Evolutionary conservation across 2,329 filamentous ascomycete genomes (phyloP), one percentile per base, ranked within the genome.

Genomic region (Alternaria triticina): DNA sequence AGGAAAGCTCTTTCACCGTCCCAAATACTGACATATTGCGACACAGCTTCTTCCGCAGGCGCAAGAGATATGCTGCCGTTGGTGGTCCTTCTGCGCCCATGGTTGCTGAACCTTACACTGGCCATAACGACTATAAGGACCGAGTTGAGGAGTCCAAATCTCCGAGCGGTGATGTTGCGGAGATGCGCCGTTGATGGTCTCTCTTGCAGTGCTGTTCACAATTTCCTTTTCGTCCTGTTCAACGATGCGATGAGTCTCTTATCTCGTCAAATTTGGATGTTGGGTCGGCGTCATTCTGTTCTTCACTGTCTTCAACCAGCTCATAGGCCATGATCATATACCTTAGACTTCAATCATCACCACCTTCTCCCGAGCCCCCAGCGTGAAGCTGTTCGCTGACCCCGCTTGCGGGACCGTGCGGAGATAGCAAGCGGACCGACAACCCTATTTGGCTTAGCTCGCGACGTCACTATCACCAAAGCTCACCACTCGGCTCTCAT

Each of bases 381-480:
- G 13, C 17, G 27, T 46, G 11, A 17, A 27, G 11, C 17, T 17
- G 7, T 8, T 23, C n/a, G 47, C 55, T 20, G 28, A 58, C 28
- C 22, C 43, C 55, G 58, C 47, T 22, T 27, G 54, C 47, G 59
- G 59, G 17, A 49, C 50, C 20, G n/a, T 54, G 55, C 47, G 54
- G 40, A 49, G 55, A 46, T 17, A 23, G 59, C 9, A 62, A 36
- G 40, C 59, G 59, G 59, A 54, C 27, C 47, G 59, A 52, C 12
- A 20, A 7, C 59, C 28, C 7, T 5, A 43, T 43, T 9, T 4
- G 43, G 59, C 11, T 7, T 59, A 62, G 55, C 49, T 28, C 17
- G 25, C 55, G 49, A 62, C 59, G 55, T 59, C 59, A 62, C 43
- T 17, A 44, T 17, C 22, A 30, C 10, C 54, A 6, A 36, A 47